Conservation (phyloP, 306 rosid species). For the Ammopiptanthus mongolicus region DNA sequence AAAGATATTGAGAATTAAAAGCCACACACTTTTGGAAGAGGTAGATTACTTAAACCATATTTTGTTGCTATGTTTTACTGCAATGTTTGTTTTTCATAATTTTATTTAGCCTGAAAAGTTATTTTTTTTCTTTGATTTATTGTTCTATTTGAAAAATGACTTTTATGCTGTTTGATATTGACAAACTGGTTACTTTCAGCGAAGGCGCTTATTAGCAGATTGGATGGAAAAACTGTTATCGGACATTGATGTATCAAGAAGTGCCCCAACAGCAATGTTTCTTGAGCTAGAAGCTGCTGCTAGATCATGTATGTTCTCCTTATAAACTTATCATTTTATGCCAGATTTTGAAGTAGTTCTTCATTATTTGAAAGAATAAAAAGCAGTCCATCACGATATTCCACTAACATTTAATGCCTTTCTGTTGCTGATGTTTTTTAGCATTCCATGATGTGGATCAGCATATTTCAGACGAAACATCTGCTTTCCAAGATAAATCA, state of each 20-base stretch:
- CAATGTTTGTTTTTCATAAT: neutral
- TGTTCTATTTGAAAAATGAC: neutral
- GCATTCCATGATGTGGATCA: slow-evolving; percentile 51
- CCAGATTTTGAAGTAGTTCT: neutral
- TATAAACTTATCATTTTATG: slow-evolving; percentile 15
- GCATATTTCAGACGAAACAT: slow-evolving; percentile 39
- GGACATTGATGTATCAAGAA: slow-evolving; percentile 81
- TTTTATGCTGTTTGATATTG: slow-evolving; percentile 7
- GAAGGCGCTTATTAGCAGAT: slow-evolving; percentile 68
- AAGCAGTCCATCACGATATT: neutral
- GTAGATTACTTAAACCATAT: slow-evolving; percentile 34
- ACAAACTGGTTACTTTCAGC: slow-evolving; percentile 53
- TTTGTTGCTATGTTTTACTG: neutral
- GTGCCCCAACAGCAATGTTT: slow-evolving; percentile 70
- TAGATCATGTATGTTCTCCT: slow-evolving; percentile 68
- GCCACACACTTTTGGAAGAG: slow-evolving; percentile 57
- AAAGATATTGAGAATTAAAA: slow-evolving; percentile 57
- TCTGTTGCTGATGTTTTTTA: slow-evolving; percentile 39
- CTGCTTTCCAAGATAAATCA: slow-evolving; percentile 39
- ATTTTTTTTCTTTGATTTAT: neutral
- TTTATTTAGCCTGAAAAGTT: neutral
- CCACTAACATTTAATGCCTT: neutral
- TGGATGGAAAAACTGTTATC: slow-evolving; percentile 83
- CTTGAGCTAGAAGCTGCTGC: slow-evolving; percentile 98
- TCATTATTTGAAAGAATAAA: neutral